Evolutionary conservation across 176 grass and related monocot genomes (phyloP), one percentile per base, ranked within the genome.

Genomic region (Hyparrhenia diplandra): DNA sequence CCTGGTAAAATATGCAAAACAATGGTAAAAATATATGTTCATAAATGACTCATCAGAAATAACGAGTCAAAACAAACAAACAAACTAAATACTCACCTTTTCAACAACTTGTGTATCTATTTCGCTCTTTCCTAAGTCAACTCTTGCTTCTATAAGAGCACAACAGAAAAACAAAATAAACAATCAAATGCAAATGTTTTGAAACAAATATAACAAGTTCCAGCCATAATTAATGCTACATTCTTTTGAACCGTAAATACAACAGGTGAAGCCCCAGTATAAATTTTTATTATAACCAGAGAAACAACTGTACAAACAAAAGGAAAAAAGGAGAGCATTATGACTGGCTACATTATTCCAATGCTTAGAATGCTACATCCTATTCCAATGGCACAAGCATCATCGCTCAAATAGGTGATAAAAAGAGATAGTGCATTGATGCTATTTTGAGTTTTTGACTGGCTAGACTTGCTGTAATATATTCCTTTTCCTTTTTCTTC

Each of bases 101-200:
- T 89, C 59, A 54, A 95, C 88, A 69, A 95, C 76, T 79, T 94
- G 84, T 77, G 82, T 82, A 79, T 98, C 92, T 69, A 95, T 84
- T 83, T 86, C 68, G 16, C 72, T 82, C 82, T 95, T 98, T 58
- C 80, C 87, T 81, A 91, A 85, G 91, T 93, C 86, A 91, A 82
- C 30, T 57, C 72, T 83, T 84, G 95, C 92, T 84, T 84, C 95
- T 98, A 71, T 24, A 92, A 34, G 13, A 61, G 32, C 43, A 64
- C n/a, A 28, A 71, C 47, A 75, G 32, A 8, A 12, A 66, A 78
- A 63, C 6, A 34, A 35, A 12, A 75, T 64, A 23, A 72, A 42
- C 9, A 70, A 27, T 74, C 78, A 28, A 13, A 71, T 39, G 2
- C 17, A 83, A 64, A 54, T n/a, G 4, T 66, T 41, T 16, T 37